Base-by-base conservation (phyloP, 306 rosid genomes). In the Canavalia ensiformis region DNA sequence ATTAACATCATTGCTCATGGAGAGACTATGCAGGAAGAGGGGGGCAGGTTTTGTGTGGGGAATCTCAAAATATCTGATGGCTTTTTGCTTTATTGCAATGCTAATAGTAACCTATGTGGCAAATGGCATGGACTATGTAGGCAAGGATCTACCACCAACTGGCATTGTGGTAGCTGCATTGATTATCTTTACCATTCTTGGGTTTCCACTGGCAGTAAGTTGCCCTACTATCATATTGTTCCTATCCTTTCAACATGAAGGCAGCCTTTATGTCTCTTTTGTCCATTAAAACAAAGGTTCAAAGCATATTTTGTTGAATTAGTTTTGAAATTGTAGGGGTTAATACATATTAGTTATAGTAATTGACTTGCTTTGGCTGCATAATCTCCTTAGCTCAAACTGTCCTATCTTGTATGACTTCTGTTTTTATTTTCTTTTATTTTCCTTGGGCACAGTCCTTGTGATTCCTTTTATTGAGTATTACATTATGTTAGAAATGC, bases 41-140 rank as follows among this genome's bases (percentile, higher is more conserved):
- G 99, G 99, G 28, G 88, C 97, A 41, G 97, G 97, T 85, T 96
- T 93, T 80, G 77, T 96, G 34, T 96, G 99, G 98, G 96, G 98
- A 82, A 33, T 93, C 83, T 89, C 99, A 75, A 91, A 91, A 90
- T 86, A 87, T 96, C 41, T 92, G 69, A 89, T 93, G 99, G 80
- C 95, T 52, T 66, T 88, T 60, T 93, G 95, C 91, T 92, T 92
- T 83, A 84, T 93, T 62, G 89, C 85, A 68, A 88, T 96, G 70
- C 88, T 96, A 81, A 85, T 91, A 28, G 59, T 90, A 70, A 86
- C 97, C 68, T 94, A 76, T 87, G 97, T 90, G 85, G 97, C 93
- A 74, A 89, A 88, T 7, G 84, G 51, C 80, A 81, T 87, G 80
- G 91, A 88, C 44, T 79, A 78, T 75, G 58, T 63, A 13, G 88